phyloP scores from a whole-genome alignment of 305 asterid species.

The Nicotiana rustica region DNA sequence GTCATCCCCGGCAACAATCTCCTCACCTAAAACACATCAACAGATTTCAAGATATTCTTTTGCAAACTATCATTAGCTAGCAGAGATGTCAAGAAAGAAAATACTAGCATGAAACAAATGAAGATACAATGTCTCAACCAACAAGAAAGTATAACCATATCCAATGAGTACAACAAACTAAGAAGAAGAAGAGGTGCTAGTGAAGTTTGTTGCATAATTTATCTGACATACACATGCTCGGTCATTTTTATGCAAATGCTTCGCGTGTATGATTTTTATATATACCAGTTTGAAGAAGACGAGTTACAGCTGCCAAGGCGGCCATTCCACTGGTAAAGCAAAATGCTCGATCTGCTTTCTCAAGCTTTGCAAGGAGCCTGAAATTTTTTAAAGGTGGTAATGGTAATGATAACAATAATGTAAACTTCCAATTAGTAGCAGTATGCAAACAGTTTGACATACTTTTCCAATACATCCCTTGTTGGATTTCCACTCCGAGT shows the following conservation, averaged over 20 bases:
- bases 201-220: conserved; percentile 12
- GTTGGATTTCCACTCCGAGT: conserved; percentile 99
- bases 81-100: conserved; percentile 16
- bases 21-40: conserved; percentile 58
- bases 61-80: conserved; percentile 1
- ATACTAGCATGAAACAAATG: neutral
- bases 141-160: conserved; percentile 24
- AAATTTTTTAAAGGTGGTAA: conserved; percentile 32
- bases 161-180: conserved; percentile 24
- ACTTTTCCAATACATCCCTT: conserved; percentile 90
- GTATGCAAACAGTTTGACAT: conserved; percentile 32
- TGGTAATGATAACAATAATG: conserved; percentile 34
- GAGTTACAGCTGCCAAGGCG: conserved; percentile 88
- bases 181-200: neutral
- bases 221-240: neutral
- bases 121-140: neutral
- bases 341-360: conserved; percentile 82
- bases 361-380: conserved; percentile 92
- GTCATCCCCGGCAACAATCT: conserved; percentile 93
- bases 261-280: neutral
- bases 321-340: conserved; percentile 99
- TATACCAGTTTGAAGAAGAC: conserved; percentile 75
- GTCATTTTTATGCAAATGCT: neutral
- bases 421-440: conserved; percentile 34
- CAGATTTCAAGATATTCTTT: conserved; percentile 10